phyloP scores from a whole-genome alignment of 2,329 filamentous ascomycete genomes.

The Gaeumannomyces sp. region DNA sequence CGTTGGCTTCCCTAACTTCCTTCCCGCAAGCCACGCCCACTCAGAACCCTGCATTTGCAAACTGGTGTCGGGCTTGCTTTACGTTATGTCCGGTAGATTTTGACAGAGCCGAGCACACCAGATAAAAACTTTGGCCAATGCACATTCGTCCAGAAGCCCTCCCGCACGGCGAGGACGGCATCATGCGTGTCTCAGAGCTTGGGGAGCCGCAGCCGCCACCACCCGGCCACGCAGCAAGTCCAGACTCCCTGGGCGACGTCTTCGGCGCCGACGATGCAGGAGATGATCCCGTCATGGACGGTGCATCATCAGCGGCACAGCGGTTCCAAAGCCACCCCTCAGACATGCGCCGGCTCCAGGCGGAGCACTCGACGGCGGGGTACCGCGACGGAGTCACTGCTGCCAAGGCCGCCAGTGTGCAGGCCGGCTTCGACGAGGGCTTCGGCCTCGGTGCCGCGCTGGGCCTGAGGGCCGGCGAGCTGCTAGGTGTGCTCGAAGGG shows the following conservation, averaged over 20 bases:
- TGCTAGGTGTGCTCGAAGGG: constrained; percentile 74
- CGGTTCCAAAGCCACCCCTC: constrained; percentile 34
- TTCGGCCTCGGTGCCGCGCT: constrained; percentile 78
- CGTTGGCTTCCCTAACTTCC: too few species aligned
- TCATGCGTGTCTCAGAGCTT: neutral
- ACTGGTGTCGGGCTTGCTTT: too few species aligned
- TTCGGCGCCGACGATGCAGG: constrained; percentile 13
- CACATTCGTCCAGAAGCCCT: constrained; percentile 16
- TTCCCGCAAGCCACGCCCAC: too few species aligned
- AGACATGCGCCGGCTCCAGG: constrained; percentile 68
- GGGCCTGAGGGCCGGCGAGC: constrained; percentile 65
- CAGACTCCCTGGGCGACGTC: constrained; percentile 17
- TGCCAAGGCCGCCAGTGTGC: constrained; percentile 71
- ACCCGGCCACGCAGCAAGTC: neutral
- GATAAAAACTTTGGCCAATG: constrained; percentile 10
- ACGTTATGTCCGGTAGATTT: too few species aligned
- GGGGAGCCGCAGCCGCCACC: neutral
- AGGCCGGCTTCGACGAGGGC: constrained; percentile 86
- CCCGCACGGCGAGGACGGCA: constrained; percentile 13
- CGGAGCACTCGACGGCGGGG: constrained; percentile 74
- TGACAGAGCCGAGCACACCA: too few species aligned
- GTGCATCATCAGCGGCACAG: constrained; percentile 8
- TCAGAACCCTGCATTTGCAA: too few species aligned
- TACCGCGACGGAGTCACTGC: constrained; percentile 77
- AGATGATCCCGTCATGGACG: neutral